Evolutionary conservation across 2,329 filamentous ascomycete genomes (phyloP), one percentile per base, ranked within the genome.

Genomic region (Scytalidium sp.): DNA sequence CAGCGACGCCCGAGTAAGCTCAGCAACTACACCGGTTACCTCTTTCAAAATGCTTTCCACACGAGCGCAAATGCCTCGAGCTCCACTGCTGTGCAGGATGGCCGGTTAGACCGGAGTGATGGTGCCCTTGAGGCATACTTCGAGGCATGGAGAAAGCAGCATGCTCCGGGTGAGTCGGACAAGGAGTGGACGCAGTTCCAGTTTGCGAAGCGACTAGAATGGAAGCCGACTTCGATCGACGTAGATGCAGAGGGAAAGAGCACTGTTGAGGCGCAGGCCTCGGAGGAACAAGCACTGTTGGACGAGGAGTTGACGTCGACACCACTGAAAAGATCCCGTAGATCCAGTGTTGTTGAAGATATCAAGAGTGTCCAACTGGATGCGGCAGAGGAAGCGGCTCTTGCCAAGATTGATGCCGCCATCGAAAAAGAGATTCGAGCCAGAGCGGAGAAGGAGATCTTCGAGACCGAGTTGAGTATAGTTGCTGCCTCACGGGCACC

Each of bases 181-280:
- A 84, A 87, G 58, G 92, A 97, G 67, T 96, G 90, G 90, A 86
- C 86, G 41, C 90, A 96, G 67, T 95, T 91, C 63, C 88, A 96
- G 68, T 92, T 95, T 67, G 87, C 87, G 49, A 87, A 90, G 69
- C 81, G 86, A 56, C 90, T 97, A 60, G 92, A 94, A 66, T 96
- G 92, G 90, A 92, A 94, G 75, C 79, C 83, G n/a, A 40, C 45
- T 9, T 53, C 50, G 9, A 59, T 59, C 23, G 56, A 63, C 45
- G 54, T 59, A 23, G 58, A 63, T 44, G 47, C 40, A 3, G 57
- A 64, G 19, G 55, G 49, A 13, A 50, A 53, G 29, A 56, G 42
- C 43, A 53, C 54, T 43, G 45, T 51, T 23, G 50, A 56, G 50
- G 25, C 44, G 7, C 21, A 45, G 40, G 42, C 50, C 23, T 39